These are phyloP conservation scores for Podaxis pistillaris DNA, from an alignment of 768 basidiomycete species.

Conservation along the genomic window DNA sequence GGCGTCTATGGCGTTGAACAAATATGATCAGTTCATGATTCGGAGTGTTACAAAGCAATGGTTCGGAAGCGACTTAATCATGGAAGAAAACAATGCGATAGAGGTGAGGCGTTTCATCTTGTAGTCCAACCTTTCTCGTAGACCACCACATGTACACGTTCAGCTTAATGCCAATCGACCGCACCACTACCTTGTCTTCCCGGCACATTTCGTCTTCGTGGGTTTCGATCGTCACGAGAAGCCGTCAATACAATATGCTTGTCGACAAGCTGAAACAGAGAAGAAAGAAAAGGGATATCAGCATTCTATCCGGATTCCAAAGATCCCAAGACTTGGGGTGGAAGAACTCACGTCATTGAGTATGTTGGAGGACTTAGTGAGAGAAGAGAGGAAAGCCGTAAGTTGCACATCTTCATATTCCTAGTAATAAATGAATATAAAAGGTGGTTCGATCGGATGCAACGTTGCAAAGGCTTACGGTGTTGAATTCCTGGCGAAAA, in stretches of 20 bases:
- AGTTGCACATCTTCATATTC: constrained; percentile 97
- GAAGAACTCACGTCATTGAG: constrained; percentile 76
- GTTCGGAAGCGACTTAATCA: constrained; percentile 1
- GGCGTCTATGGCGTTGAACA: not conserved
- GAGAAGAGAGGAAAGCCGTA: constrained; percentile 80
- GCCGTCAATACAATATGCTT: constrained; percentile 67
- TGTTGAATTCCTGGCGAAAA: constrained; percentile 88
- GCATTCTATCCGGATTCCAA: constrained; percentile 1
- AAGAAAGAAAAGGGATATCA: constrained; percentile 8
- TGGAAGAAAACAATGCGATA: constrained; percentile 11
- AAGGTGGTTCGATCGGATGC: not conserved
- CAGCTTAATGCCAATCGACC: constrained; percentile 46
- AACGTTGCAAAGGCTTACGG: constrained; percentile 44
- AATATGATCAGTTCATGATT: not conserved
- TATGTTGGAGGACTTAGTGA: constrained; percentile 86
- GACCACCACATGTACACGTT: constrained; percentile 39
- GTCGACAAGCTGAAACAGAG: constrained; percentile 62
- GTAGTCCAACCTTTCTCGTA: not conserved
- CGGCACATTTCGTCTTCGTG: constrained; percentile 45
- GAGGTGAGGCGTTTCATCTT: constrained; percentile 12
- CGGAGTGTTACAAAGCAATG: not conserved
- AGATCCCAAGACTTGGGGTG: not conserved
- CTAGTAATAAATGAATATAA: constrained; percentile 36
- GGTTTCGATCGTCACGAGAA: constrained; percentile 54
- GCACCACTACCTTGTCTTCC: constrained; percentile 41